Evolutionary conservation across 768 basidiomycete genomes (phyloP).

Genomic region (Auriscalpium orientale): DNA sequence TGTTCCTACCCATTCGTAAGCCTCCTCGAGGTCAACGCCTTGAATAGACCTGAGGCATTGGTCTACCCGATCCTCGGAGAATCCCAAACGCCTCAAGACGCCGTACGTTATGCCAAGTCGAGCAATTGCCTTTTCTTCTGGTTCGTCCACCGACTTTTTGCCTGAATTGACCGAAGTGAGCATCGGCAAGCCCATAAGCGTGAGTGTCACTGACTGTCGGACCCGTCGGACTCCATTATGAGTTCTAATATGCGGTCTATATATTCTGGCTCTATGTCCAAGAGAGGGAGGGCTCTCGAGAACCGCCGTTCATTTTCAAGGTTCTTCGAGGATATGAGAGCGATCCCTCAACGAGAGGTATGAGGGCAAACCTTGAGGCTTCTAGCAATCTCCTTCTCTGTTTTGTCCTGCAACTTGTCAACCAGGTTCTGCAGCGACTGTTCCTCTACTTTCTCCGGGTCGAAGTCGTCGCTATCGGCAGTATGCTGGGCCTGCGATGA

Average conservation of each 20-base stretch:
- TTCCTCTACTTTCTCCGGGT: conserved; percentile 39
- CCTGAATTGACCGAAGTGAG: conserved; percentile 15
- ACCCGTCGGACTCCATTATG: conserved; percentile 24
- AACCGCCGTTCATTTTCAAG: conserved; percentile 78
- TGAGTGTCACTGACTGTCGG: background rate
- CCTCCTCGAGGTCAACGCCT: conserved; percentile 77
- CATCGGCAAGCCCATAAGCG: background rate
- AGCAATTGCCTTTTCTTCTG: conserved; percentile 64
- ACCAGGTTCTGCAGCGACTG: conserved; percentile 62
- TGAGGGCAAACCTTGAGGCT: conserved; percentile 51
- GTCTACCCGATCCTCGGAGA: conserved; percentile 57
- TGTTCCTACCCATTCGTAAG: conserved; percentile 77
- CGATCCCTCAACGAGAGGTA: background rate
- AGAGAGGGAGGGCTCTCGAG: conserved; percentile 49
- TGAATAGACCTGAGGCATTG: conserved; percentile 61
- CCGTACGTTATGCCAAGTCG: conserved; percentile 78
- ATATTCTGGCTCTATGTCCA: conserved; percentile 56
- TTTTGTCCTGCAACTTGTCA: conserved; percentile 80
- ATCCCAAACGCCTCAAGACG: conserved; percentile 70
- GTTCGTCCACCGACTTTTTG: conserved; percentile 37
- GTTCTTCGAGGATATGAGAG: conserved; percentile 34
- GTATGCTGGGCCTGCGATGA: background rate
- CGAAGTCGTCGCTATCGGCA: conserved; percentile 19
- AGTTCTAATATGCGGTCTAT: conserved; percentile 54
- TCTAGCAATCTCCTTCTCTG: conserved; percentile 74